Base-by-base conservation (phyloP, 2,329 filamentous ascomycete genomes). In the Penicillium aurantiogriseum region DNA sequence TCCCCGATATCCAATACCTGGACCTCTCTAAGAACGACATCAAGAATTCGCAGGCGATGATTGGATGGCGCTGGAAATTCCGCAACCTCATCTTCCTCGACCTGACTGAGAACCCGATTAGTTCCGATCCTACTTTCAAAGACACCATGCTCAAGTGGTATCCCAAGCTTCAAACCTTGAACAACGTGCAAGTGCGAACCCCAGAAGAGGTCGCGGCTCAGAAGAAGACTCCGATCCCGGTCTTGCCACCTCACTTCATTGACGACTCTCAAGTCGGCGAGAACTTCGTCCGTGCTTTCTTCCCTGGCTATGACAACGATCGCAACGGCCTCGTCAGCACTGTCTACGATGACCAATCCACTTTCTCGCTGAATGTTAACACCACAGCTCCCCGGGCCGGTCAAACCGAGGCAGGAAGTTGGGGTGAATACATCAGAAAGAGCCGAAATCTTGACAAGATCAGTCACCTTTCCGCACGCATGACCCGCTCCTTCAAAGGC, bases 11-110 rank as follows among this genome's bases (percentile, higher is more conserved):
- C 58, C 88, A 91, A 71, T 92, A 96, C 64, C 85, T 99, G 13
- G 93, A 97, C 65, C 83, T 97, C 27, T 94, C 91, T 54, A 85
- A 88, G 70, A 97, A 97, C 76, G 84, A 87, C 40, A 85, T 99
- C 66, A 80, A 82, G 57, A 85, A 84, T 51, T 75, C 91, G 50
- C 84, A 86, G 56, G 83, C 84, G 10, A 75, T 99, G 46, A 83
- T 86, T 51, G 83, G 81, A 33, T 97, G 92, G 92, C 88, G 88
- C 59, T 85, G 86, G 69, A 91, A 89, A 54, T 92, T 97, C 69
- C 85, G 82, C 51, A 80, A 86, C 56, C 82, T 97, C 11, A 87
- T 96, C 69, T 92, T 92, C 51, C 82, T 99, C 2, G 86, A 95
- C 59, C 78, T 96, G 60, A 82, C 83, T 10, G 87, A 85, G 51